Evolutionary conservation across 23 red algal genomes (phyloP).

Genomic region (Gracilaria caudata): DNA sequence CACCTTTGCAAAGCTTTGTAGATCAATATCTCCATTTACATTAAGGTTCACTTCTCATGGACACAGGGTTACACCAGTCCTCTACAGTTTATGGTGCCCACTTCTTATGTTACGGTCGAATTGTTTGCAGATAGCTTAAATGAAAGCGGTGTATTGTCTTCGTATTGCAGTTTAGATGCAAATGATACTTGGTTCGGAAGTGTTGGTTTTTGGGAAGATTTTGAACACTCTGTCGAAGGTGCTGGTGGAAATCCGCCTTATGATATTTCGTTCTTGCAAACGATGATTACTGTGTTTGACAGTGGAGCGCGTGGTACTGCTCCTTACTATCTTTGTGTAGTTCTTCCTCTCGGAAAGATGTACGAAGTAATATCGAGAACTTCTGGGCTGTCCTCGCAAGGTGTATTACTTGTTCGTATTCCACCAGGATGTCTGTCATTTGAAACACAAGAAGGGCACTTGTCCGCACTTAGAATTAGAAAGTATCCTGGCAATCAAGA

Average conservation of each 20-base stretch:
- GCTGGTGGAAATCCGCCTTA: constrained; percentile 13
- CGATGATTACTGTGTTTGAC: constrained; percentile 13
- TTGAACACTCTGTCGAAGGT: constrained; percentile 1
- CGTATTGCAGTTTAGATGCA: constrained; percentile 8
- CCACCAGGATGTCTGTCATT: constrained; percentile 2
- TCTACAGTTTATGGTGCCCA: constrained; percentile 12
- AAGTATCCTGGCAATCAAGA: constrained; percentile 6
- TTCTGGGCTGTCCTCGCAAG: neutral
- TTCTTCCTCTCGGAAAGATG: neutral
- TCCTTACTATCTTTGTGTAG: constrained; percentile 19
- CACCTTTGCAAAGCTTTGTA: neutral
- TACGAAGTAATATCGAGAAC: neutral
- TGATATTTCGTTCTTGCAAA: neutral
- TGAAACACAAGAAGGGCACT: neutral
- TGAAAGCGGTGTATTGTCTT: constrained; percentile 17
- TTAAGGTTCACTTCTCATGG: neutral
- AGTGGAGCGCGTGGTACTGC: neutral
- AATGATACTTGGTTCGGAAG: neutral
- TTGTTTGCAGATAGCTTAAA: constrained; percentile 31
- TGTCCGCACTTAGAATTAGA: neutral
- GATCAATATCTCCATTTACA: neutral
- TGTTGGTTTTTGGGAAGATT: neutral
- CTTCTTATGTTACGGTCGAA: neutral
- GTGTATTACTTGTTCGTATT: constrained; percentile 1
- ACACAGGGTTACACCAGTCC: neutral